These are phyloP conservation scores for Berberis thunbergii DNA, from an alignment of 164 flowering plant genomes.

Conservation along the genomic window DNA sequence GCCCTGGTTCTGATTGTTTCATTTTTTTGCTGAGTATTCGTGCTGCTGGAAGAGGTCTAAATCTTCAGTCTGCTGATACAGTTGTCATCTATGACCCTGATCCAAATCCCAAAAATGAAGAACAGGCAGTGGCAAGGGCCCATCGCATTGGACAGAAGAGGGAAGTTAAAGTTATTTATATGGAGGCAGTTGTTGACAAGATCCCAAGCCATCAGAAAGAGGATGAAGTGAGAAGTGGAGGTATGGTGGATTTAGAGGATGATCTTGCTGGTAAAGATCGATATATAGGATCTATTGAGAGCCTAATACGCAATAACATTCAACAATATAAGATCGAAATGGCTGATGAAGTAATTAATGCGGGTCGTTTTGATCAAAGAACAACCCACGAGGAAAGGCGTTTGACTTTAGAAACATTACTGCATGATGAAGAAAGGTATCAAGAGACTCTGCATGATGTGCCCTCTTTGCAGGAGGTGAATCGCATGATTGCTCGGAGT, in stretches of 20 bases:
- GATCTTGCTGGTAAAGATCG: conserved; percentile 98
- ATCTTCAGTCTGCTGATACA: conserved; percentile 97
- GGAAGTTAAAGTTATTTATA: conserved; percentile 92
- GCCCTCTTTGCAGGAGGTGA: conserved; percentile 90
- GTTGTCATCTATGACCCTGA: conserved; percentile 98
- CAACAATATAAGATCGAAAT: conserved; percentile 99
- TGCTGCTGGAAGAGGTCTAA: conserved; percentile 97
- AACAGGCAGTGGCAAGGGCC: conserved; percentile 98
- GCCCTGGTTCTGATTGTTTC: conserved; percentile 72
- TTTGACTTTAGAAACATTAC: conserved; percentile 74
- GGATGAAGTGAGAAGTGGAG: conserved; percentile 78
- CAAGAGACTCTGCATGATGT: conserved; percentile 95
- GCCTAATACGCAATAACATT: conserved; percentile 90
- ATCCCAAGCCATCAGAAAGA: conserved; percentile 83
- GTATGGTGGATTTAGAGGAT: conserved; percentile 80
- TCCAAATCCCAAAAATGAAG: conserved; percentile 98
- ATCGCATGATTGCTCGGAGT: conserved; percentile 95
- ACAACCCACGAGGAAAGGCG: conserved; percentile 99
- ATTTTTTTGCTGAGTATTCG: conserved; percentile 97
- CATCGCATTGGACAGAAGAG: conserved; percentile 96
- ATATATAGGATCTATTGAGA: conserved; percentile 94
- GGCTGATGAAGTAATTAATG: conserved; percentile 99
- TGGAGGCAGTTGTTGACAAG: conserved; percentile 97
- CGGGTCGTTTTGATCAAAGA: conserved; percentile 99
- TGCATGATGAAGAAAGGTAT: conserved; percentile 96